Base-by-base conservation (phyloP, 371 early-diverging fungal genomes). In the Catenaria anguillulae region DNA sequence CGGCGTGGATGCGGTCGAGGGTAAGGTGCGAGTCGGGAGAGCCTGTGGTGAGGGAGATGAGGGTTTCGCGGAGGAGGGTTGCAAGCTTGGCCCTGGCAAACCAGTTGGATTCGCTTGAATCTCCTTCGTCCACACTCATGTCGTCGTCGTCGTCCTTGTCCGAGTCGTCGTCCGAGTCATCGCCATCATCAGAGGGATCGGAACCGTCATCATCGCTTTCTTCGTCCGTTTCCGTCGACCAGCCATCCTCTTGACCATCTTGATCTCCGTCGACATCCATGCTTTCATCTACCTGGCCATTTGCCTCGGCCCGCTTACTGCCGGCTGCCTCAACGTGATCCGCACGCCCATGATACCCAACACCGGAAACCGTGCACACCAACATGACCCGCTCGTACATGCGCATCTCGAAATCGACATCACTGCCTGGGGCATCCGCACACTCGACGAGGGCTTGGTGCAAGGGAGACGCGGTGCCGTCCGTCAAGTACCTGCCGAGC, bases 391-490 rank as follows among this genome's bases (percentile, higher is more conserved):
- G 68, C 36, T 75, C 70, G 50, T 71, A 76, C 12, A 66, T 67
- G 62, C 74, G 72, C 40, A 84, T 62, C 26, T 81, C 80, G 48
- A 77, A 77, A 63, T 79, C 80, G 23, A 85, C 73, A 56, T 79
- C 71, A 10, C 74, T 76, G n/a, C 81, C 81, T 33, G 70, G 65
- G 12, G 85, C 85, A 23, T 69, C 71, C 34, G 68, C 66, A 21
- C 67, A 63, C 64, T 84, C 85, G 2, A 81, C 79, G 72, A 84
- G 85, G 12, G 66, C 73, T 63, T 82, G 84, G 43, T 73, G 62
- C 40, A 84, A 72, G 0, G 80, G 81, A 10, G 77, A 73, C 12
- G 81, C 75, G 8, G 81, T 66, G 26, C 72, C 80, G 56, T 84
- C 83, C 33, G 73, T 72, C 55, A 86, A 62, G 64, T 73, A 84